A percentile compares a stretch with the other conserved stretches of the same genome.
These are phyloP conservation scores for Miamiensis avidus DNA, from an alignment of 169 alveolate species.

Conservation along the genomic window DNA sequence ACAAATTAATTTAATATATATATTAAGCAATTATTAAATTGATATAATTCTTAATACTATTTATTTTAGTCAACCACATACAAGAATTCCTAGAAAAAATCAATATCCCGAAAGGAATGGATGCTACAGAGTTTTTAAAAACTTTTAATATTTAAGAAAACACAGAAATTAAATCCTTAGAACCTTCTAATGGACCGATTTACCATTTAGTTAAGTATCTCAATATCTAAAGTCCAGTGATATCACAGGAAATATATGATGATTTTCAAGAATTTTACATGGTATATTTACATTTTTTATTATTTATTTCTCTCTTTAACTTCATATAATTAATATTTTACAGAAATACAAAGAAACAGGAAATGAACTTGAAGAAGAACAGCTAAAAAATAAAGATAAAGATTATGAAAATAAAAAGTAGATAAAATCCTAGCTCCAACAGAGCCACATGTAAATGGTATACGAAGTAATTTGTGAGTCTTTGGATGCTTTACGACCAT, in stretches of 20 bases:
- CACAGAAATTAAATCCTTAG: slow-evolving; percentile 8
- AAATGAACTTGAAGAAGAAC: slow-evolving; percentile 1
- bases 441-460: slow-evolving; percentile 27
- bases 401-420: neutral
- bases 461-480: slow-evolving; percentile 38
- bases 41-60: too few relatives aligned
- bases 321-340: too few relatives aligned
- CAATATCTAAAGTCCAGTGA: slow-evolving; percentile 11
- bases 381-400: neutral
- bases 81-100: slow-evolving; percentile 22
- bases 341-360: neutral
- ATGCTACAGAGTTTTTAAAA: slow-evolving; percentile 16
- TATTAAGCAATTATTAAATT: neutral
- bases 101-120: slow-evolving; percentile 19
- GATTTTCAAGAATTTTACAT: slow-evolving; percentile 8
- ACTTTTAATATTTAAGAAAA: slow-evolving; percentile 15
- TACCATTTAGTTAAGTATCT: slow-evolving; percentile 18
- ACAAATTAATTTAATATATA: too few relatives aligned
- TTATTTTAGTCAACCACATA: neutral
- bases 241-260: slow-evolving; percentile 3
- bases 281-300: neutral
- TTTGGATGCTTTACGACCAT: slow-evolving; percentile 37
- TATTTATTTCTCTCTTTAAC: too few relatives aligned
- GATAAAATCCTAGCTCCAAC: slow-evolving; percentile 19
- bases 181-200: slow-evolving; percentile 24